A percentile compares a stretch with the other conserved stretches of the same genome.
Conservation (phyloP, 805 yeast species). For the Scheffersomyces coipomensis region DNA sequence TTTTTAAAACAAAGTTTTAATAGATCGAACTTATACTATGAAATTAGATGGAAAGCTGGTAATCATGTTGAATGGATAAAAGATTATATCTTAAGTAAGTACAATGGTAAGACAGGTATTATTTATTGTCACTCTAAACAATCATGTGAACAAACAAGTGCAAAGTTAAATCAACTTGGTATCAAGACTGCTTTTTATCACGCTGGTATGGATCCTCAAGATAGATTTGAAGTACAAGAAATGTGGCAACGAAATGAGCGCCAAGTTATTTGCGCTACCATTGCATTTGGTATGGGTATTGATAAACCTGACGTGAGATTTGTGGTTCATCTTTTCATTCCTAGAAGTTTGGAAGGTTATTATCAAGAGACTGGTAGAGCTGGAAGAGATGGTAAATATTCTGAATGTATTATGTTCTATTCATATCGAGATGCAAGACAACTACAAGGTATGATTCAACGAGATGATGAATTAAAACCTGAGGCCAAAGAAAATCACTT, state of each 20-base stretch:
- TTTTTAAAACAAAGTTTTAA: constrained; percentile 89
- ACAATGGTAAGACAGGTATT: constrained; percentile 70
- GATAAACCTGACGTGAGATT: constrained; percentile 94
- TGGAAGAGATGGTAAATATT: constrained; percentile 87
- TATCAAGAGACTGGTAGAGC: constrained; percentile 99
- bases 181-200: constrained; percentile 78
- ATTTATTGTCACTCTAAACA: constrained; percentile 91
- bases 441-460: constrained; percentile 71
- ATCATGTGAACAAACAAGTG: constrained; percentile 81
- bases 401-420: constrained; percentile 83
- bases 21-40: constrained; percentile 79
- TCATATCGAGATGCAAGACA: constrained; percentile 76
- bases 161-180: constrained; percentile 56
- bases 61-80: constrained; percentile 58
- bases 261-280: constrained; percentile 90
- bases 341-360: constrained; percentile 91
- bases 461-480: constrained; percentile 65
- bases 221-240: constrained; percentile 67
- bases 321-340: constrained; percentile 85
- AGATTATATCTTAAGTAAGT: constrained; percentile 50
- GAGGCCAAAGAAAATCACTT: constrained; percentile 73
- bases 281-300: constrained; percentile 99
- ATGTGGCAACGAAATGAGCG: constrained; percentile 75
- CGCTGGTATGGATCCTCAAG: constrained; percentile 89
- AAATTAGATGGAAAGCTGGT: constrained; percentile 65